A percentile compares a stretch with the other conserved stretches of the same genome.
Conservation (phyloP, 2,329 filamentous ascomycete species). For the Exophiala sideris region DNA sequence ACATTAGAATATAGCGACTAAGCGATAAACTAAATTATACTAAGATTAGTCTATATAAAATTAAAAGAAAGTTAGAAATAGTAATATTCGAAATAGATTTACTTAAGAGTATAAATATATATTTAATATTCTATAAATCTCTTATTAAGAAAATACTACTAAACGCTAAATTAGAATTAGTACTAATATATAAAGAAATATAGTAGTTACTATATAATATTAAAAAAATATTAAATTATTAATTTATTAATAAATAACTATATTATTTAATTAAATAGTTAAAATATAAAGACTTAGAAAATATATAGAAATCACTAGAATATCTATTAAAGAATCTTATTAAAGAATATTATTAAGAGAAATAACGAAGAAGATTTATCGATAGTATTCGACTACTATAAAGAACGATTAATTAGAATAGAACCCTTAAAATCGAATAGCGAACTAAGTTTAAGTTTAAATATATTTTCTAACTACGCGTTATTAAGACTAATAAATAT, state of each 20-base stretch:
- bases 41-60: slow-evolving; percentile 10
- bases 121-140: slow-evolving; percentile 15
- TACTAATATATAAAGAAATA: not conserved
- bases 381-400: too few relatives aligned
- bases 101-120: slow-evolving; percentile 10
- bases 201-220: not conserved
- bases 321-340: too few relatives aligned
- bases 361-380: not conserved
- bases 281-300: too few relatives aligned
- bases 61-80: slow-evolving; percentile 12
- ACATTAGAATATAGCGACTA: slow-evolving; percentile 18
- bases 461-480: too few relatives aligned
- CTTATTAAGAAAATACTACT: slow-evolving; percentile 6
- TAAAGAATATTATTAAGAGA: too few relatives aligned
- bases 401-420: too few relatives aligned
- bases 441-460: too few relatives aligned
- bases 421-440: too few relatives aligned
- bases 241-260: too few relatives aligned
- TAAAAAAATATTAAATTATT: too few relatives aligned
- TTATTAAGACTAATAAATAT: slow-evolving; percentile 20
- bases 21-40: slow-evolving; percentile 14
- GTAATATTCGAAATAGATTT: slow-evolving; percentile 10
- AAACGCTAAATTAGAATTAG: not conserved
- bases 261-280: too few relatives aligned
- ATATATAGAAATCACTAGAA: too few relatives aligned